phyloP scores from a whole-genome alignment of 768 basidiomycete genomes.

The Mycena alexandri region DNA sequence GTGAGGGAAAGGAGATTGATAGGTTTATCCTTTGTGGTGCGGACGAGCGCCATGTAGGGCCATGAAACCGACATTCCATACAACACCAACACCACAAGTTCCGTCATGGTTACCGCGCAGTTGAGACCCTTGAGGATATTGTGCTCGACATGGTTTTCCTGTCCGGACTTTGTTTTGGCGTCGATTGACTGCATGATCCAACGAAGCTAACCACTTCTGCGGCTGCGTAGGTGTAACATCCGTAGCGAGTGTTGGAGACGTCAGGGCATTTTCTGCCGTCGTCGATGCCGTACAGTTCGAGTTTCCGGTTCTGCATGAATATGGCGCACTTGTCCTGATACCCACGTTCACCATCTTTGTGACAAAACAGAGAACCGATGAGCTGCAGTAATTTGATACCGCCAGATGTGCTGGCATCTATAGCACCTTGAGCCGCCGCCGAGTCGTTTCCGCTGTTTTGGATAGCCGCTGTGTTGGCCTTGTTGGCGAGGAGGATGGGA shows the following conservation, averaged over 20 bases:
- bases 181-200: too few relatives aligned
- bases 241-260: constrained; percentile 38
- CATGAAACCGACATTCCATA: too few relatives aligned
- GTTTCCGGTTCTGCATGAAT: constrained; percentile 34
- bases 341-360: too few relatives aligned
- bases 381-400: constrained; percentile 40
- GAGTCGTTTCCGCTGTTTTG: constrained; percentile 20
- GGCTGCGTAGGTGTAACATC: too few relatives aligned
- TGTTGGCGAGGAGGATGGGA: constrained; percentile 43
- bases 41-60: constrained; percentile 1
- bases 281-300: constrained; percentile 23
- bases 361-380: constrained; percentile 42
- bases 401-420: not conserved
- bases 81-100: not conserved
- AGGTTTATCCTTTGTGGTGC: not conserved
- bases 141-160: too few relatives aligned
- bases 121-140: too few relatives aligned
- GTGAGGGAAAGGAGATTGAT: constrained; percentile 1
- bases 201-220: too few relatives aligned
- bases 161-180: too few relatives aligned
- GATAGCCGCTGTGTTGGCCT: constrained; percentile 42
- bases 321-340: constrained; percentile 26
- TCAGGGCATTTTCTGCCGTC: constrained; percentile 37
- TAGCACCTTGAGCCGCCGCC: constrained; percentile 24
- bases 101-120: too few relatives aligned